Evolutionary conservation across 129 eudicot species (phyloP).

Genomic region (Ambrosia artemisiifolia): DNA sequence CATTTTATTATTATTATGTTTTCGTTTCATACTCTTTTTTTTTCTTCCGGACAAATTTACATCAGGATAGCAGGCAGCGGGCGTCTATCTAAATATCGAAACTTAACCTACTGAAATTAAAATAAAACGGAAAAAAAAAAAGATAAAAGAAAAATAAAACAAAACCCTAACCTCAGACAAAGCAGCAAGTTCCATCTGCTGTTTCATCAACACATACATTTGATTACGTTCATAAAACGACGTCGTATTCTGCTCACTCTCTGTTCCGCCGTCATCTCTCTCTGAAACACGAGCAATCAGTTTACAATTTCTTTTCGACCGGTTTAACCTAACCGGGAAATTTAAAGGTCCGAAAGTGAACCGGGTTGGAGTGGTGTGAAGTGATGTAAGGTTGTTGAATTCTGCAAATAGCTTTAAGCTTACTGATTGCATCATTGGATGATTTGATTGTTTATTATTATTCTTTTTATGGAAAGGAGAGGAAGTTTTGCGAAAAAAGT

Average conservation of each 20-base stretch:
- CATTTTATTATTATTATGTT: no score
- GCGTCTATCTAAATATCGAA: no score
- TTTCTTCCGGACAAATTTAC: no score
- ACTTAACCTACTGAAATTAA: no score
- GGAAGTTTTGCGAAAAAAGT: no score
- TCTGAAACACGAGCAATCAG: conserved; percentile 54
- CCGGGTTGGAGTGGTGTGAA: conserved; percentile 33
- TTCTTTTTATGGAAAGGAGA: no score
- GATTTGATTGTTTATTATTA: no score
- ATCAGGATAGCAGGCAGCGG: no score
- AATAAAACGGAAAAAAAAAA: no score
- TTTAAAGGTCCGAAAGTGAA: conserved; percentile 19
- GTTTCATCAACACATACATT: conserved; percentile 75
- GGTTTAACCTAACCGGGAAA: conserved; percentile 21
- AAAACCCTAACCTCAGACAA: conserved; percentile 71
- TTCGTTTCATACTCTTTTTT: no score
- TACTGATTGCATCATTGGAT: conserved; percentile 49
- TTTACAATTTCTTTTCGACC: conserved; percentile 24
- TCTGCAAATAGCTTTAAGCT: conserved; percentile 42
- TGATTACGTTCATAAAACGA: conserved; percentile 63
- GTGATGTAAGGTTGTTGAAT: conserved; percentile 24
- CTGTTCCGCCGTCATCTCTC: conserved; percentile 39
- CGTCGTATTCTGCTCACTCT: conserved; percentile 32
- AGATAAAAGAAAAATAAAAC: no score
- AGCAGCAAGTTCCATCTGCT: conserved; percentile 95